phyloP scores from a whole-genome alignment of 352 stramenopile genomes.

The Phytophthora constricta region DNA sequence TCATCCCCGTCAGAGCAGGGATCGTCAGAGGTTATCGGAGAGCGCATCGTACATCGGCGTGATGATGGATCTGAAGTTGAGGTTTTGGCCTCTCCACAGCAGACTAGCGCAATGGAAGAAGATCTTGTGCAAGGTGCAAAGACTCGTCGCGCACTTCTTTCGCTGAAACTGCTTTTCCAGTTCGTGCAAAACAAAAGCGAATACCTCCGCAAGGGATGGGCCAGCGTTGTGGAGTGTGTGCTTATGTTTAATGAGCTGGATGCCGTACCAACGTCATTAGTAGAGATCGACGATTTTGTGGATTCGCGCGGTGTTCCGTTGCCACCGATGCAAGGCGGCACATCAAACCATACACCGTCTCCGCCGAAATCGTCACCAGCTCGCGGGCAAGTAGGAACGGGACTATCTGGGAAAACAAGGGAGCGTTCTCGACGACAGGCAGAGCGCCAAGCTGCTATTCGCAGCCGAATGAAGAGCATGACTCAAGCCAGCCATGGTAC shows the following conservation, averaged over 20 bases:
- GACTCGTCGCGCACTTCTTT: constrained; percentile 75
- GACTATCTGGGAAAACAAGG: constrained; percentile 76
- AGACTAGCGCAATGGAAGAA: constrained; percentile 40
- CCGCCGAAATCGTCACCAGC: constrained; percentile 40
- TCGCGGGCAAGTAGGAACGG: constrained; percentile 50
- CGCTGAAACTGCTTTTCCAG: constrained; percentile 84
- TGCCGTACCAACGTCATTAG: constrained; percentile 81
- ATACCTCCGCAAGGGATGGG: constrained; percentile 82
- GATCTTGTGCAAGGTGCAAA: constrained; percentile 74
- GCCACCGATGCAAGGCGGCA: constrained; percentile 68
- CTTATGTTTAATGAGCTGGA: constrained; percentile 91
- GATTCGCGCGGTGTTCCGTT: constrained; percentile 82
- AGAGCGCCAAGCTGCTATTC: constrained; percentile 82
- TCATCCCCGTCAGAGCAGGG: constrained; percentile 14
- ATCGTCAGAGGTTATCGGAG: constrained; percentile 28
- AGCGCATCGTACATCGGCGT: constrained; percentile 36
- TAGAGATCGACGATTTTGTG: constrained; percentile 91
- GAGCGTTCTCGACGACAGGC: constrained; percentile 81
- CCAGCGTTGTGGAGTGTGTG: constrained; percentile 83
- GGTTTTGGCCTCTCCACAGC: constrained; percentile 29
- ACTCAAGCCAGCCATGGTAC: constrained; percentile 58
- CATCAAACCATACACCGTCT: constrained; percentile 26
- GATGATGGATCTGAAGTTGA: constrained; percentile 56
- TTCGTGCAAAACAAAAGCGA: constrained; percentile 86
- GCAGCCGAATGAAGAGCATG: constrained; percentile 84